Base-by-base conservation (phyloP, 2,329 filamentous ascomycete species). In the Tolypocladium sp. region DNA sequence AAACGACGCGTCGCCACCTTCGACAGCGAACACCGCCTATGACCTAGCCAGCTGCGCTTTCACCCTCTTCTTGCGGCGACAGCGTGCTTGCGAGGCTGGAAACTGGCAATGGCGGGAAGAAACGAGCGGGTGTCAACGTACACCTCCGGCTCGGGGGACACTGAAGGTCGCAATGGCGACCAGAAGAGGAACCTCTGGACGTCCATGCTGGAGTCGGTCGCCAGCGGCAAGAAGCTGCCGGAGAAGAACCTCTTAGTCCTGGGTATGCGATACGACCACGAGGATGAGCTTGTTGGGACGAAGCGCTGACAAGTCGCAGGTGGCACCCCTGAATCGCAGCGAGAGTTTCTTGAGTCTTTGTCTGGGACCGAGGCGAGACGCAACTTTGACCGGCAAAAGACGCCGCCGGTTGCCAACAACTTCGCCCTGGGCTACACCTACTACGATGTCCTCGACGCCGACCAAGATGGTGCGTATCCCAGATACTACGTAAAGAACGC, bases 341-440 rank as follows among this genome's bases (percentile, higher is more conserved):
- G 86, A 72, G 91, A 95, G 66, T 94, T 96, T 68, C 80, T 96
- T 53, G 90, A 91, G 66, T 79, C 80, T 5, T 72, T 86, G 35
- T 82, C 82, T 53, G 79, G 75, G 65, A 77, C 77, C 62, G 83
- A 86, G 58, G 74, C 77, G 58, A 77, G 79, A 68, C 77, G 79
- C 65, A 78, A 74, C 63, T 75, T 78, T 65, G 85, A 82, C 73
- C 80, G 77, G 68, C 80, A 80, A 70, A 87, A 84, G 71, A 82
- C 83, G 62, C 88, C 91, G 2, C 91, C 91, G 27, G 84, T 96
- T 69, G 92, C 92, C 58, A 97, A 97, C 70, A 89, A 89, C 70
- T 96, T 96, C 74, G 92, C 92, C 13, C 77, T 97, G 61, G 92
- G 92, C 57, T 97, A 97, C 72, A 96, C 92, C 58, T 97, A 96